phyloP scores from a whole-genome alignment of 345 rosid species.

The Physaria fendleri region DNA sequence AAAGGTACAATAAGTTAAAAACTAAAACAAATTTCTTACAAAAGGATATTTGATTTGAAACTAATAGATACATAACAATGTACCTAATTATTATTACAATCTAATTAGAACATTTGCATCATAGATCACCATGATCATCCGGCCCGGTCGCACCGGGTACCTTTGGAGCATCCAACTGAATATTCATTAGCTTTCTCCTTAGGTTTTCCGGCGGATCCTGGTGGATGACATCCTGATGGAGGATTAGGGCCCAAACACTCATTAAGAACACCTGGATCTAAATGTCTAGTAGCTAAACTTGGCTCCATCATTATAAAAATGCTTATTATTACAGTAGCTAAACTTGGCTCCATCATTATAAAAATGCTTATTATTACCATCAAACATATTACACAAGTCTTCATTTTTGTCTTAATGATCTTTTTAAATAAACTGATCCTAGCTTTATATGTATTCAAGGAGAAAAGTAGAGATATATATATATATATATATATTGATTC shows the following conservation, averaged over 20 bases:
- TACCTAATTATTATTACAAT: not conserved
- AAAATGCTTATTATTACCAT: not conserved
- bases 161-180: not conserved
- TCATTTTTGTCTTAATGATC: not conserved
- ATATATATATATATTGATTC: no score
- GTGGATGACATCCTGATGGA: not conserved
- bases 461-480: not conserved
- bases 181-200: not conserved
- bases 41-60: no score
- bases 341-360: not conserved
- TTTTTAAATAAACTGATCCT: not conserved
- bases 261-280: not conserved
- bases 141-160: not conserved
- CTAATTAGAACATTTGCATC: not conserved
- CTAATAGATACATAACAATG: not conserved
- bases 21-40: no score
- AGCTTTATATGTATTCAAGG: not conserved
- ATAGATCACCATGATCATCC: not conserved
- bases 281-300: not conserved
- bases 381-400: not conserved
- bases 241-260: not conserved
- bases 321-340: not conserved
- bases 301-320: not conserved
- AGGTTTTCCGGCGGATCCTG: not conserved
- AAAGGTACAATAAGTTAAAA: no score